Evolutionary conservation across 805 yeast species (phyloP), one percentile per base, ranked within the genome.

Genomic region (Candida succiphila): DNA sequence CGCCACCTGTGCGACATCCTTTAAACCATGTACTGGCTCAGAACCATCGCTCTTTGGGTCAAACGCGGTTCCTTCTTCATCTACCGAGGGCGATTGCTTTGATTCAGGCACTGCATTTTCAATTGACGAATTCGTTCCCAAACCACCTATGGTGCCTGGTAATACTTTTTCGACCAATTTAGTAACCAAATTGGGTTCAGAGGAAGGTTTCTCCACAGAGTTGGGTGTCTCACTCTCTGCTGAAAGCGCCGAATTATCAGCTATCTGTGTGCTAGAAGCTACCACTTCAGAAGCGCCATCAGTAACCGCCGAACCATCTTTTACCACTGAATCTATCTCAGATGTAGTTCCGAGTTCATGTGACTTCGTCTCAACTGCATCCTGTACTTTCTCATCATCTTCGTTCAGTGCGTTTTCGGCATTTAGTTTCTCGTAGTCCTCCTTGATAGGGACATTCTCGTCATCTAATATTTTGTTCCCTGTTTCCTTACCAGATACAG

Each of bases 1-100:
- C 24, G 28, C 32, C 17, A 20, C 30, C 17, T 25, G 25, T 22
- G 28, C 21, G 22, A 16, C 24, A n/a, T 28, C 34, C 25, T 28
- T 18, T 4, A 17, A 4, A 9, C 12, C 22, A 5, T 9, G 17
- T 15, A 21, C 37, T 24, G 18, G 20, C 12, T 24, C 30, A 7
- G 10, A 17, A 13, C 25, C 24, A n/a, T 22, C 13, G 23, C 33
- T 38, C 23, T 24, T 25, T 19, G 18, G 30, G 9, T 20, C 18
- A n/a, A 29, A 15, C n/a, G n/a, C n/a, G 22, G 33, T n/a, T n/a
- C n/a, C 37, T 6, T 37, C 30, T 20, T 32, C 33, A 16, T 41
- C n/a, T n/a, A n/a, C n/a, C n/a, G n/a, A n/a, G n/a, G n/a, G n/a
- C n/a, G n/a, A n/a, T n/a, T n/a, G n/a, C n/a, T n/a, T n/a, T n/a